A percentile compares a stretch with the other conserved stretches of the same genome.
phyloP scores from a whole-genome alignment of 2,329 filamentous ascomycete genomes.

The Colletotrichum filicis region DNA sequence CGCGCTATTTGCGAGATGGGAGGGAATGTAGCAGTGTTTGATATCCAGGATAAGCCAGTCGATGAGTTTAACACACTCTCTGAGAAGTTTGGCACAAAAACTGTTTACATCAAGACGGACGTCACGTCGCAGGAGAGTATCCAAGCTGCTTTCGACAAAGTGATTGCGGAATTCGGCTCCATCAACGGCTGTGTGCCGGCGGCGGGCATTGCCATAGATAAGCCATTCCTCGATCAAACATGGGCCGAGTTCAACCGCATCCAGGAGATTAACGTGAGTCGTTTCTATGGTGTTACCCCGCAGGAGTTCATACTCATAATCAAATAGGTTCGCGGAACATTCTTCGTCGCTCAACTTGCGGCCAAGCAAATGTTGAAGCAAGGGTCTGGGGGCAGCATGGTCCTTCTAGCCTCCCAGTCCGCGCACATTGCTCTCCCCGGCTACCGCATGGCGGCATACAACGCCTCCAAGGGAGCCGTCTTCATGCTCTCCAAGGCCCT shows the following conservation, averaged over 20 bases:
- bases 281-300: conserved; percentile 43
- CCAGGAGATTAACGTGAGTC: conserved; percentile 57
- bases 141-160: conserved; percentile 50
- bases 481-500: conserved; percentile 52
- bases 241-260: conserved; percentile 24
- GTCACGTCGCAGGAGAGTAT: conserved; percentile 55
- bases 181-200: conserved; percentile 48
- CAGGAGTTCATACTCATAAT: neutral
- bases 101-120: conserved; percentile 54
- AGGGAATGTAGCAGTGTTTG: conserved; percentile 51
- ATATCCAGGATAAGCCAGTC: conserved; percentile 45
- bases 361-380: conserved; percentile 53
- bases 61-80: conserved; percentile 42
- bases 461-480: conserved; percentile 56
- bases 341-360: conserved; percentile 54
- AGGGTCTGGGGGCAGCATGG: conserved; percentile 48
- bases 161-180: conserved; percentile 49
- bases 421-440: conserved; percentile 58
- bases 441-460: conserved; percentile 62
- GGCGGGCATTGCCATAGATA: conserved; percentile 25
- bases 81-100: neutral
- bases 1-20: conserved; percentile 53
- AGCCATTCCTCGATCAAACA: conserved; percentile 51
- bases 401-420: conserved; percentile 60
- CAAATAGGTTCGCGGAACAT: neutral